These are phyloP conservation scores for Gossypium schwendimanii DNA, from an alignment of 441 rosid species.

Conservation along the genomic window DNA sequence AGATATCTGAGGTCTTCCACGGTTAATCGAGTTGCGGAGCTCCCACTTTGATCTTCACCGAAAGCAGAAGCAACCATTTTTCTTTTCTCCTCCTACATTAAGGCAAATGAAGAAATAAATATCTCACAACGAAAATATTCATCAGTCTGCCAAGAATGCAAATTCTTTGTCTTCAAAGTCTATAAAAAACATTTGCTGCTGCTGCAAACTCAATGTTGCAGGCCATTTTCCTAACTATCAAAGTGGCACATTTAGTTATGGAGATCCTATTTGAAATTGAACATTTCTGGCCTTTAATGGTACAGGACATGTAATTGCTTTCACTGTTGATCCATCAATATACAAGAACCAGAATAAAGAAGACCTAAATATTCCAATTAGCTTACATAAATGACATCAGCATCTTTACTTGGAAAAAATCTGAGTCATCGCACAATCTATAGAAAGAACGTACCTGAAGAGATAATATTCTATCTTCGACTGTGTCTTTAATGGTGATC, in stretches of 20 bases:
- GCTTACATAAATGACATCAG: neutral
- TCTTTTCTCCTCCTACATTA: slow-evolving; percentile 76
- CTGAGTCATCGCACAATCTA: neutral
- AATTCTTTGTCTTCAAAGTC: neutral
- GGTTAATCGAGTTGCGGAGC: slow-evolving; percentile 57
- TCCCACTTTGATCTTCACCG: slow-evolving; percentile 81
- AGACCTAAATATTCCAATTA: neutral
- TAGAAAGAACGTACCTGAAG: slow-evolving; percentile 54
- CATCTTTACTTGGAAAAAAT: neutral
- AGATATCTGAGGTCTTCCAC: slow-evolving; percentile 75
- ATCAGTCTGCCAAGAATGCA: neutral
- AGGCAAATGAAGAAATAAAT: neutral
- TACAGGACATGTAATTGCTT: neutral
- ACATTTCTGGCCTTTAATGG: neutral
- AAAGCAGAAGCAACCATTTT: slow-evolving; percentile 89
- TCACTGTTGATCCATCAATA: neutral
- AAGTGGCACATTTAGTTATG: neutral
- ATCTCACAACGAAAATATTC: neutral
- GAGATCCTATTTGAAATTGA: neutral
- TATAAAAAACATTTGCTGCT: neutral
- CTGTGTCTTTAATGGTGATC: slow-evolving; percentile 69
- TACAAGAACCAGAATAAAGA: neutral
- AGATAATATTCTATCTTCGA: slow-evolving; percentile 73
- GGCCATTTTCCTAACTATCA: neutral
- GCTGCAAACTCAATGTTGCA: neutral